These are phyloP conservation scores for Thoreauomyces humboldtii DNA, from an alignment of 192 early-diverging fungal species.

Conservation along the genomic window DNA sequence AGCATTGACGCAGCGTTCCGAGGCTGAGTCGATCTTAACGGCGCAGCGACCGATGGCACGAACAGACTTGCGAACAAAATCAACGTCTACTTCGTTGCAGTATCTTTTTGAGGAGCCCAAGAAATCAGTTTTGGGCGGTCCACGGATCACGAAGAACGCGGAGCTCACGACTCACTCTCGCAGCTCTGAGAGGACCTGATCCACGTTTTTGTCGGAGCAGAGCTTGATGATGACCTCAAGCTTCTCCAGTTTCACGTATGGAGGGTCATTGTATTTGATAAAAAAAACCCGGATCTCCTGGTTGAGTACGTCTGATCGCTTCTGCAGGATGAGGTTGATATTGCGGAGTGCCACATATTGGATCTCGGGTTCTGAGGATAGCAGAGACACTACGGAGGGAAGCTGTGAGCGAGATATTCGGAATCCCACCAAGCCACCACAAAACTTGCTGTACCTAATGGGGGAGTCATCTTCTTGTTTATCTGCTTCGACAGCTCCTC, in stretches of 20 bases:
- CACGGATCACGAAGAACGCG: too few species aligned
- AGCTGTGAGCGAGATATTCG: neutral
- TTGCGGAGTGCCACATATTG: slow-evolving; percentile 97
- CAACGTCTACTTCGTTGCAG: slow-evolving; percentile 94
- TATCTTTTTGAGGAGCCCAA: too few species aligned
- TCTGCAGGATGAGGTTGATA: slow-evolving; percentile 93
- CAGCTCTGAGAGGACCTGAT: slow-evolving; percentile 89
- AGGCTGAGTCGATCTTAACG: slow-evolving; percentile 83
- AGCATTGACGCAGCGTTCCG: slow-evolving; percentile 82
- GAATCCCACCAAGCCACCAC: too few species aligned
- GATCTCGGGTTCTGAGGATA: slow-evolving; percentile 85
- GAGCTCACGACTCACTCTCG: slow-evolving; percentile 70
- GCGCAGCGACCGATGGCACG: slow-evolving; percentile 90
- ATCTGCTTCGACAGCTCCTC: slow-evolving; percentile 73
- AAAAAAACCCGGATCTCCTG: slow-evolving; percentile 97
- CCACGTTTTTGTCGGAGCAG: slow-evolving; percentile 80
- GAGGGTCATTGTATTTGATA: slow-evolving; percentile 97
- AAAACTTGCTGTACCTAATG: slow-evolving; percentile 73
- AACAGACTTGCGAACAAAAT: slow-evolving; percentile 89
- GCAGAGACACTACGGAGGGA: slow-evolving; percentile 66
- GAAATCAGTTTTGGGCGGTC: too few species aligned
- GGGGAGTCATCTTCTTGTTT: slow-evolving; percentile 89
- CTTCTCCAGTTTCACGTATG: slow-evolving; percentile 96
- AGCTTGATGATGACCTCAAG: slow-evolving; percentile 91
- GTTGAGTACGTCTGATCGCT: slow-evolving; percentile 76